phyloP scores from a whole-genome alignment of 306 rosid genomes.

The Quercus robur region DNA sequence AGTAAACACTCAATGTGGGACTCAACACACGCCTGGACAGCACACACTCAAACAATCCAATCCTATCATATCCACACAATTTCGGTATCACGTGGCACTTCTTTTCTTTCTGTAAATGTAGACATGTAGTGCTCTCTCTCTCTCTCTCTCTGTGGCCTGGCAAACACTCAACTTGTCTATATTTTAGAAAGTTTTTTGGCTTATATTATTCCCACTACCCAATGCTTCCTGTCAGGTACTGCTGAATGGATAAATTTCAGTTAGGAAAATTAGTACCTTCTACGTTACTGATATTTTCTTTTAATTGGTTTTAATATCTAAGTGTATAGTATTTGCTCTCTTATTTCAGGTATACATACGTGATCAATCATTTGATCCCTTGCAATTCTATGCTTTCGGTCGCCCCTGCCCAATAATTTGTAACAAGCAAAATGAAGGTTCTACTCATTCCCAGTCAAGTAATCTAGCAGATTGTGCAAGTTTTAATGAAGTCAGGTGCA shows the following conservation, averaged over 20 bases:
- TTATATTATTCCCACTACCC: not conserved
- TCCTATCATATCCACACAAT: too few species aligned
- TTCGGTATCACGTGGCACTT: not conserved
- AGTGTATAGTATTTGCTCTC: not conserved
- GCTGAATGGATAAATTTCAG: not conserved
- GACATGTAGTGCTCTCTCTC: not conserved
- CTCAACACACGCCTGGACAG: too few species aligned
- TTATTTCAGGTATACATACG: constrained; percentile 74
- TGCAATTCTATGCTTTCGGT: constrained; percentile 74
- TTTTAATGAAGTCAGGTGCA: constrained; percentile 46
- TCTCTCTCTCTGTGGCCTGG: not conserved
- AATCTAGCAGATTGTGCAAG: constrained; percentile 23
- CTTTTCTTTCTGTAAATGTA: not conserved
- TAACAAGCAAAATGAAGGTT: constrained; percentile 44
- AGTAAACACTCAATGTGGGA: too few species aligned
- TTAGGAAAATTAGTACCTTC: not conserved
- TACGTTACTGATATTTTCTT: not conserved
- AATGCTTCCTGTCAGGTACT: not conserved
- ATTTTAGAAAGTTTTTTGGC: not conserved
- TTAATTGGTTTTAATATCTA: not conserved
- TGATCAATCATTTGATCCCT: constrained; percentile 71
- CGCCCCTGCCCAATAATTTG: constrained; percentile 70
- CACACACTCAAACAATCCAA: too few species aligned
- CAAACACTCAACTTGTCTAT: not conserved
- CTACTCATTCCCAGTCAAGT: constrained; percentile 44